Evolutionary conservation across 768 basidiomycete genomes (phyloP), one percentile per base, ranked within the genome.

Genomic region (Xanthoconium purpureum): DNA sequence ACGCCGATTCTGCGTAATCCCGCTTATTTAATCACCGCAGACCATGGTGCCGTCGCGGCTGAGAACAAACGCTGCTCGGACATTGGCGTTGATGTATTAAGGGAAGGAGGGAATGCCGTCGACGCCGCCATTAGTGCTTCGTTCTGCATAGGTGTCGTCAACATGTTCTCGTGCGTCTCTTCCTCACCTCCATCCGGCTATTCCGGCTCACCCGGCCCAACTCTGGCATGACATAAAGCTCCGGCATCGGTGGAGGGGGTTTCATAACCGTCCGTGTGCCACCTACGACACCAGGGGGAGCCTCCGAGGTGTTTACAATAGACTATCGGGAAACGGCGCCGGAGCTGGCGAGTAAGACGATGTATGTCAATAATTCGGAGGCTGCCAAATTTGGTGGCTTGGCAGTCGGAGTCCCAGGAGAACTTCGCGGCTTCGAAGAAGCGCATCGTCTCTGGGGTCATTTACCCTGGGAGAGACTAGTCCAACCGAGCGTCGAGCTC

Each of bases 251-350:
- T n/a, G 91, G 89, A 3, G 92, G 91, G 17, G 92, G 92, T 0
- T 90, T 91, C 64, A 89, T 93, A 85, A 86, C 84, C 29, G 80
- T 95, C 33, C 85, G 93, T 20, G 74, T 93, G 15, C 88, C 92
- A 15, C 81, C 87, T 18, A 60, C 64, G 1, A 61, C 66, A 33
- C 61, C 74, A 1, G 73, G 73, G 32, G 71, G 63, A 7, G 58
- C 68, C 13, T 89, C 88, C 35, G 77, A 86, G 63, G 85, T 86
- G 38, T 88, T 78, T 69, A 82, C 80, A 13, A 79, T 98, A 48
- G 91, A 98, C 74, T 98, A 92, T 69, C 83, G 96, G 42, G 96
- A 98, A 72, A 87, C 84, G 0, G 92, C 89, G 1, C 93, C 96
- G 0, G 80, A 79, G 0, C 71, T 82, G 35, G 77, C 93, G 6